Evolutionary conservation across 345 rosid genomes (phyloP), one percentile per base, ranked within the genome.

Genomic region (Euphorbia pulcherrima): DNA sequence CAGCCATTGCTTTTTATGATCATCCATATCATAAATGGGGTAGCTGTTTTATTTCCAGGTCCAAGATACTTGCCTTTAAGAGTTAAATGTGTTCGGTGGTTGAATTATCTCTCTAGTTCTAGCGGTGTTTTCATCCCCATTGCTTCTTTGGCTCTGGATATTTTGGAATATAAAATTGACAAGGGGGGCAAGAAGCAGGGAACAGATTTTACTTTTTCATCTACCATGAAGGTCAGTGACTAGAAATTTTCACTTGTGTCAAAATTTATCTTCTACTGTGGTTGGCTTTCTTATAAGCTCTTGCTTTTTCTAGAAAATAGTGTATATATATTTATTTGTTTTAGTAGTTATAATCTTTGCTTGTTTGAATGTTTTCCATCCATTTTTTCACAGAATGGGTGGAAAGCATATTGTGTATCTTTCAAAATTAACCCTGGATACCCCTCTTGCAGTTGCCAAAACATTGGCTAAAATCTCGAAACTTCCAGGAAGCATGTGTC

Each of bases 31-130:
- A 82, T 91, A 81, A 89, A 85, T 72, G 97, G 97, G 72, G 80
- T 94, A 60, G 88, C 87, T 52, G 23, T 51, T 47, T 85, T 94
- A 40, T 88, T 94, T 77, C 88, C 86, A 47, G 97, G 97, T 73
- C 97, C 97, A 67, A 83, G 93, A 79, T 88, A 91, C 81, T 76
- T 94, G 75, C 96, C 92, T 60, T 77, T 94, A 69, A 84, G 92
- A 80, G 78, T 84, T 69, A 91, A 86, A 80, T 91, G 93, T 74
- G 75, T 91, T 68, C 92, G 86, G 46, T 91, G 97, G 96, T 76
- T 91, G 75, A 89, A 89, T 79, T 76, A 74, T 37, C 90, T 94
- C 64, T 94, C 99, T 40, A 70, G 72, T 44, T 70, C 87, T 55
- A 80, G 96, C 68, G 88, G 93, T 46, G 67, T 83, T 79, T 94